A percentile compares a stretch with the other conserved stretches of the same genome.
Conservation (phyloP, 352 stramenopile genomes). For the Thalassiosira allenii region DNA sequence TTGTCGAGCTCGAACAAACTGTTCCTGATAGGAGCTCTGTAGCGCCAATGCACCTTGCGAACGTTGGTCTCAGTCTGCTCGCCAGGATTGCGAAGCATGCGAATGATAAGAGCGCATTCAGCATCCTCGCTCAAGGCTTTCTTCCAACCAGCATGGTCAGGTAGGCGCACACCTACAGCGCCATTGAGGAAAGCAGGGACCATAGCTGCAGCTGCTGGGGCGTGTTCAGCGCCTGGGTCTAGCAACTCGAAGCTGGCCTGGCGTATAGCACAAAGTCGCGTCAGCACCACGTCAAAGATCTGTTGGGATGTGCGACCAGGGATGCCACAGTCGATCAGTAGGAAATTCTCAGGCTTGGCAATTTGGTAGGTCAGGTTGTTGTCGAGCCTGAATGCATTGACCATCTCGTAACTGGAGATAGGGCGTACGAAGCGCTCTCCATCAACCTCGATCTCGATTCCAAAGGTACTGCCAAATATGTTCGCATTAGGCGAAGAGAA, state of each 20-base stretch:
- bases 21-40: not conserved
- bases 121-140: constrained; percentile 8
- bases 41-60: not conserved
- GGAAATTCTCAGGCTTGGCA: not conserved
- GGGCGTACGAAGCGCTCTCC: not conserved
- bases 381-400: not conserved
- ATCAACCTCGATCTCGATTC: constrained; percentile 16
- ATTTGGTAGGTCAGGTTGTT: constrained; percentile 16
- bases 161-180: constrained; percentile 8
- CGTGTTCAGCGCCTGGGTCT: not conserved
- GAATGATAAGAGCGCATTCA: not conserved
- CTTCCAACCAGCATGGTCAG: not conserved
- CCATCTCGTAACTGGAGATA: constrained; percentile 35
- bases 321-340: constrained; percentile 3
- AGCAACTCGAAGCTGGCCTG: constrained; percentile 3
- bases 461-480: constrained; percentile 34
- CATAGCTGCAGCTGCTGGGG: not conserved
- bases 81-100: constrained; percentile 10
- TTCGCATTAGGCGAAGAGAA: constrained; percentile 3
- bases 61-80: constrained; percentile 1
- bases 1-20: constrained; percentile 6
- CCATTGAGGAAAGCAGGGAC: constrained; percentile 32
- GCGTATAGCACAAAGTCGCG: not conserved
- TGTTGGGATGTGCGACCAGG: constrained; percentile 5
- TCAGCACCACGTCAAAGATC: not conserved